These are phyloP conservation scores for Gynochthodes officinalis DNA, from an alignment of 257 asterid species.

Conservation along the genomic window DNA sequence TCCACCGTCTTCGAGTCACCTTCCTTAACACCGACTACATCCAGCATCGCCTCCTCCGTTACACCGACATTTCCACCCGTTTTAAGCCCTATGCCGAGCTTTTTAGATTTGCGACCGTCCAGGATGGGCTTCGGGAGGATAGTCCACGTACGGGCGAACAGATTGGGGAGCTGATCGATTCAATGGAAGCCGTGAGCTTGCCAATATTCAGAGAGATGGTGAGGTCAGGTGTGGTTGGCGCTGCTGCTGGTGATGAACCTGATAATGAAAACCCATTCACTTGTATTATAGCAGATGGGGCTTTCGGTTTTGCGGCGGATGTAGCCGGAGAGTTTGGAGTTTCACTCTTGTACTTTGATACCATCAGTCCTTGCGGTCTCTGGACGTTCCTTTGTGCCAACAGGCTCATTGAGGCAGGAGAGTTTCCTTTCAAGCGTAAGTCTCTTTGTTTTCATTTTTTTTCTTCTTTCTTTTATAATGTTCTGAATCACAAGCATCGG, in stretches of 20 bases:
- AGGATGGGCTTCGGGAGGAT: conserved; percentile 57
- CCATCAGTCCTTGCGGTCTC: conserved; percentile 53
- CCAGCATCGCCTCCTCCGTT: conserved; percentile 42
- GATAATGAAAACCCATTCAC: conserved; percentile 13
- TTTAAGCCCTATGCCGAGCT: conserved; percentile 34
- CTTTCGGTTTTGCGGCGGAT: conserved; percentile 40
- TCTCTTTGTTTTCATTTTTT: conserved; percentile 5
- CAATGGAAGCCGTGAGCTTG: conserved; percentile 34
- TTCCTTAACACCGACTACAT: conserved; percentile 47
- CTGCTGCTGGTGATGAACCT: not conserved
- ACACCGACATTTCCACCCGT: conserved; percentile 37
- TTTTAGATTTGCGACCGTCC: conserved; percentile 39
- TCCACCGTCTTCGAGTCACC: conserved; percentile 41
- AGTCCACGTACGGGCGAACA: conserved; percentile 43
- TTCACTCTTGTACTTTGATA: conserved; percentile 44
- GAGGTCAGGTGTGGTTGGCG: conserved; percentile 12
- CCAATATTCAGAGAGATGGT: conserved; percentile 42
- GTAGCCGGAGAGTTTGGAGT: conserved; percentile 38
- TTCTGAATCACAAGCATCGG: not conserved
- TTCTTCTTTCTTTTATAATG: not conserved
- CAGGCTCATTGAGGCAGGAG: conserved; percentile 51
- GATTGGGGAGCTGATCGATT: conserved; percentile 42
- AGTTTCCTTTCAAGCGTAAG: conserved; percentile 39
- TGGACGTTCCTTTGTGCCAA: conserved; percentile 54
- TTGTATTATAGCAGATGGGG: conserved; percentile 55